These are phyloP conservation scores for Trichoderma lentiforme DNA, from an alignment of 2,329 filamentous ascomycete species.

Conservation along the genomic window DNA sequence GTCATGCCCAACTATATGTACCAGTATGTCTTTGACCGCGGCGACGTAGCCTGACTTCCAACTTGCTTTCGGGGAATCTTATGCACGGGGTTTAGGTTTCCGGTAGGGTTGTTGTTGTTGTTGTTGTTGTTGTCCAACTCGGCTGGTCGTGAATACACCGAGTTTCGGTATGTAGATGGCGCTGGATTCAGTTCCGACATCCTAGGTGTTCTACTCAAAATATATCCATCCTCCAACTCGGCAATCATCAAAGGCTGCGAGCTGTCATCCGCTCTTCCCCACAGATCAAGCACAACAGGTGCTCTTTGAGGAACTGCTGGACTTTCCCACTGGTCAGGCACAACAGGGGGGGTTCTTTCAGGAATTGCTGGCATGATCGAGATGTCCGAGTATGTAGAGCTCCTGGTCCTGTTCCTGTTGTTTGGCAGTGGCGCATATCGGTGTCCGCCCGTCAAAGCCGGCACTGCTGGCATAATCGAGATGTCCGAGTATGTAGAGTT, in stretches of 20 bases:
- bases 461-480: neutral
- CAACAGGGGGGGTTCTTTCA: neutral
- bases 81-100: neutral
- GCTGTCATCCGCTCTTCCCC: neutral
- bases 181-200: neutral
- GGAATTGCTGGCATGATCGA: neutral
- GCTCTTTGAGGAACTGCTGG: too few relatives aligned
- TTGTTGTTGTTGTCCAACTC: neutral
- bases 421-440: neutral
- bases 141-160: neutral
- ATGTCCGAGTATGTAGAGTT: neutral
- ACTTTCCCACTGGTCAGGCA: neutral
- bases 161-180: neutral
- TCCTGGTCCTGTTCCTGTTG: neutral
- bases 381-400: neutral
- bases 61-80: neutral
- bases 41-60: neutral
- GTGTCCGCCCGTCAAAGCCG: neutral
- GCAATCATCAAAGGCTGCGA: neutral
- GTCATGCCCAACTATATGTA: neutral
- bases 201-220: neutral
- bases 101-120: slow-evolving; percentile 22
- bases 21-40: neutral
- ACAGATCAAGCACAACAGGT: neutral
- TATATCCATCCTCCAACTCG: neutral